A percentile compares a stretch with the other conserved stretches of the same genome.
These are phyloP conservation scores for Tuctoria greenei DNA, from an alignment of 176 grass and related monocot genomes.

Conservation along the genomic window DNA sequence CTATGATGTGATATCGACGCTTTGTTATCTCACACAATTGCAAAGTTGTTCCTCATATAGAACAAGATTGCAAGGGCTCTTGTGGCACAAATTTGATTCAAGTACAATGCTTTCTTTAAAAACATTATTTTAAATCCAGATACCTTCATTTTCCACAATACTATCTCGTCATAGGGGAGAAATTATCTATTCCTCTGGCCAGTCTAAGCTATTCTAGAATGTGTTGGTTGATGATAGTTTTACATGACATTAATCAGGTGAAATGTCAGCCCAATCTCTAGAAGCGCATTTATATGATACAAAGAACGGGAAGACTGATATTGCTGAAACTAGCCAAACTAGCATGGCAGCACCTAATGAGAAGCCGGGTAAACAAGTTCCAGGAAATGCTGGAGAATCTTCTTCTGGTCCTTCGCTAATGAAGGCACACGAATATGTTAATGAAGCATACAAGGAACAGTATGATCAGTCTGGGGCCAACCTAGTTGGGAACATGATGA, in stretches of 20 bases:
- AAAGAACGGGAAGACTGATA: constrained; percentile 19
- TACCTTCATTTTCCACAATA: neutral
- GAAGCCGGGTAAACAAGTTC: neutral
- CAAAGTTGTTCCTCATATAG: neutral
- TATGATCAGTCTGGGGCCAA: constrained; percentile 18
- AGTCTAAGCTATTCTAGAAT: constrained; percentile 1
- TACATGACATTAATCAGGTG: constrained; percentile 12
- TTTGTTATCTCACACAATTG: neutral
- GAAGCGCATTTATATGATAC: neutral
- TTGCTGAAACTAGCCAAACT: constrained; percentile 25
- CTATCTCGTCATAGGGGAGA: neutral
- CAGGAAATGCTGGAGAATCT: constrained; percentile 12
- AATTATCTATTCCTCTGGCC: neutral
- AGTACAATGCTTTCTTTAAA: neutral
- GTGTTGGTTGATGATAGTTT: neutral
- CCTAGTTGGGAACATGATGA: constrained; percentile 12
- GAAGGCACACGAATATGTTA: constrained; percentile 15
- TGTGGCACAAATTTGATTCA: neutral
- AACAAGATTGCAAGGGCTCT: neutral
- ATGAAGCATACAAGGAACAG: constrained; percentile 6
- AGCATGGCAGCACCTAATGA: neutral
- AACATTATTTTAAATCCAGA: neutral
- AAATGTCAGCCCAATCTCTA: neutral
- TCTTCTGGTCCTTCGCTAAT: constrained; percentile 9
- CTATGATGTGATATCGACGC: neutral